Evolutionary conservation across 2,329 filamentous ascomycete species (phyloP).

Genomic region (Ramularia endophylla): DNA sequence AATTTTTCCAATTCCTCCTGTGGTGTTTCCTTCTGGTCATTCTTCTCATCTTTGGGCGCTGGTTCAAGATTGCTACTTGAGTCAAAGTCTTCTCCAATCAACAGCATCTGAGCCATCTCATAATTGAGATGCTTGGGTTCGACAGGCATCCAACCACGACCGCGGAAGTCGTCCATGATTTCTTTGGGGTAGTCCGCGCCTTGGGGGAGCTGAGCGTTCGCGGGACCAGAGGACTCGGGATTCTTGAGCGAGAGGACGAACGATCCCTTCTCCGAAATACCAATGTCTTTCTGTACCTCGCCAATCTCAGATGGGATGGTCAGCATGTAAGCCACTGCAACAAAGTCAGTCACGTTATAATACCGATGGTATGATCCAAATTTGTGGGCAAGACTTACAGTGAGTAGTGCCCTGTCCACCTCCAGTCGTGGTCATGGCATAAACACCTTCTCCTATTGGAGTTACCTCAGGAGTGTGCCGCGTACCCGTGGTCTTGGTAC

Average conservation of each 20-base stretch:
- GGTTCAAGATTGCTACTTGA: slow-evolving; percentile 54
- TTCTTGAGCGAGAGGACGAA: slow-evolving; percentile 79
- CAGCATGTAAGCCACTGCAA: slow-evolving; percentile 62
- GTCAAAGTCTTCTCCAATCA: slow-evolving; percentile 64
- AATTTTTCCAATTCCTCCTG: slow-evolving; percentile 68
- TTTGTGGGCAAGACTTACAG: too few relatives aligned
- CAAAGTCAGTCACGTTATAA: too few relatives aligned
- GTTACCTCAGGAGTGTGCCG: slow-evolving; percentile 63
- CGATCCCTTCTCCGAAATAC: slow-evolving; percentile 63
- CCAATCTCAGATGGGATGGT: slow-evolving; percentile 66
- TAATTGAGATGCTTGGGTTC: slow-evolving; percentile 60
- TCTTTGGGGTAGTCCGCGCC: slow-evolving; percentile 65
- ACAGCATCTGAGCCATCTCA: slow-evolving; percentile 66
- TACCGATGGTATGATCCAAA: too few relatives aligned
- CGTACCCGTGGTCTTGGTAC: slow-evolving; percentile 68
- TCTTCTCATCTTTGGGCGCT: slow-evolving; percentile 51
- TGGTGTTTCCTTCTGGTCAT: slow-evolving; percentile 54
- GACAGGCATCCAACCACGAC: slow-evolving; percentile 67
- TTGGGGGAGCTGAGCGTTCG: slow-evolving; percentile 57
- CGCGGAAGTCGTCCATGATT: slow-evolving; percentile 67
- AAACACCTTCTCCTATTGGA: slow-evolving; percentile 79
- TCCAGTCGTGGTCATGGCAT: slow-evolving; percentile 68
- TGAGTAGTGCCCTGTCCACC: slow-evolving; percentile 56
- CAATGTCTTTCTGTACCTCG: slow-evolving; percentile 69
- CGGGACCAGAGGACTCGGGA: slow-evolving; percentile 61